Base-by-base conservation (phyloP, 768 basidiomycete genomes). In the Termitomyces sp. region DNA sequence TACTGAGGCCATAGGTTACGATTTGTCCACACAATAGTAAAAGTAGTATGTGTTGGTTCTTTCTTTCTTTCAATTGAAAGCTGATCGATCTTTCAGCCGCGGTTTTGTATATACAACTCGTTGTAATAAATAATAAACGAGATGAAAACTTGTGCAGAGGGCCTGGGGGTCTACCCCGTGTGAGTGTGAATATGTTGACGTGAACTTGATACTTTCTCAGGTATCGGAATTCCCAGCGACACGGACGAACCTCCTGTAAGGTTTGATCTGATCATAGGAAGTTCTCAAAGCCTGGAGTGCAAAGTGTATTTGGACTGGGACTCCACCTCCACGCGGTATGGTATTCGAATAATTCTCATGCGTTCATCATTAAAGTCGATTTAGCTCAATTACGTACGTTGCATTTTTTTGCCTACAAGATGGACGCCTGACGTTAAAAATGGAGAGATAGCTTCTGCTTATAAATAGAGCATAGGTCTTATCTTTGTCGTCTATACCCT, bases 1-100 rank as follows among this genome's bases (percentile, higher is more conserved):
- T 38, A 51, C 59, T 5, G 49, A 59, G 17, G 55, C 61, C 26
- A 31, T 42, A 10, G 68, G 69, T 11, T 72, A 71, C 52, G 70
- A 70, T 54, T 54, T 68, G 33, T 61, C 67, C 21, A 60, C 60
- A 10, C 43, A 53, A 53, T 2, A 8, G 23, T 40, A 45, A 33
- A 43, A 23, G 31, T 31, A 51, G n/a, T 26, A 17, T 40, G 12
- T 21, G 14, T 19, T 28, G 11, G 7, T 10, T 17, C 6, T 9
- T 26, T 17, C 9, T 38, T 35, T 37, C 50, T 38, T 35, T 17
- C 2, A 11, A 28, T 38, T 17, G 14, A n/a, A 26, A 28, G 26
- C 28, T 51, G 6, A 40, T 19, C 15, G 17, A 12, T 26, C 8
- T 51, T 23, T 8, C 3, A 51, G 17, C 37, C 23, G 40, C 17